Evolutionary conservation across 2,329 filamentous ascomycete species (phyloP), one percentile per base, ranked within the genome.

Genomic region (Diaporthe citriasiana): DNA sequence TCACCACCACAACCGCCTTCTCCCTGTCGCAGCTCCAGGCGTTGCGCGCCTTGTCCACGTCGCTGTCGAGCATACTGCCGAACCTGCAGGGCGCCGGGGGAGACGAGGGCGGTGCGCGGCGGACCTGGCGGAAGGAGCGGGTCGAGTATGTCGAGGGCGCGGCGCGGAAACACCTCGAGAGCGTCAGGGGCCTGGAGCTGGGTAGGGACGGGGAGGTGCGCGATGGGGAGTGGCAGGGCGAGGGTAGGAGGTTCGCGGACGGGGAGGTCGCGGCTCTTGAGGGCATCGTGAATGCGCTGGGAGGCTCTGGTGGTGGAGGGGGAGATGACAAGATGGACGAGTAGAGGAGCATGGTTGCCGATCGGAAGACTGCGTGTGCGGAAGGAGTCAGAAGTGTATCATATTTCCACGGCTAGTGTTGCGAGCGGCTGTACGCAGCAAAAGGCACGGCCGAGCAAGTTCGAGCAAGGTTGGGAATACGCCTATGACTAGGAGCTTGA

Each of bases 61-160:
- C 86, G 10, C 85, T 98, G 65, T 87, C 90, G 13, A 88, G 89
- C 17, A 85, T 98, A 47, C 86, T 92, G 75, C 91, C 93, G 0
- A 91, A 92, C 74, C 84, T 97, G 38, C 40, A 38, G n/a, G 47
- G 56, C 71, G 38, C 76, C 40, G 45, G 57, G 66, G 73, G 77
- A 0, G 79, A 82, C 4, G 80, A 82, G 38, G 82, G 40, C 73
- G 79, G 78, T 63, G 83, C 75, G 25, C 80, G 86, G 70, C 87
- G 88, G 79, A 88, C 88, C 59, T 94, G 91, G 85, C 89, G 92
- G 51, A 89, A 91, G 70, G 92, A 97, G 81, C 87, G 96, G 75
- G 88, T 93, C 73, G 89, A 93, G 77, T 98, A 98, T 81, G 92
- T 98, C 65, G 95, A 98, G 83, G 89, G 89, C 71, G 92, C 95